These are phyloP conservation scores for Candida succiphila DNA, from an alignment of 805 yeast species.

Conservation along the genomic window DNA sequence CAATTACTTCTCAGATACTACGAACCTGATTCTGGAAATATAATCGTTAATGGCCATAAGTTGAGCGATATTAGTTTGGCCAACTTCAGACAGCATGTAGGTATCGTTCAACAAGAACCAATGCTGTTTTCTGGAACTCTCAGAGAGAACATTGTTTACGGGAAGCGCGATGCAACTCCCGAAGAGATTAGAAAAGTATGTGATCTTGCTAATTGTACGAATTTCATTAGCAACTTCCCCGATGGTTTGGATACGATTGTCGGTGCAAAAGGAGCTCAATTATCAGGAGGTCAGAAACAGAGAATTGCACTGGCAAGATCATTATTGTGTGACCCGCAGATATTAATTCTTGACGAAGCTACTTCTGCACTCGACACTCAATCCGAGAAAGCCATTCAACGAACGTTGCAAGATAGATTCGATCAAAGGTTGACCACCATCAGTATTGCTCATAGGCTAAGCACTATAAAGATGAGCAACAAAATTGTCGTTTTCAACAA, in stretches of 20 bases:
- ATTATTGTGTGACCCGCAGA: conserved; percentile 63
- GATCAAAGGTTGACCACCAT: conserved; percentile 60
- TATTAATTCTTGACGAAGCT: conserved; percentile 87
- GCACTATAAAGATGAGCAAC: conserved; percentile 78
- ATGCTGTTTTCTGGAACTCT: conserved; percentile 79
- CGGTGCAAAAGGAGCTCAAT: conserved; percentile 80
- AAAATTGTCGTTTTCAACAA: conserved; percentile 67
- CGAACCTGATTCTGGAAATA: conserved; percentile 60
- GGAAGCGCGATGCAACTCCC: conserved; percentile 49
- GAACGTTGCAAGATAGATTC: conserved; percentile 50
- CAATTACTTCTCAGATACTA: conserved; percentile 75
- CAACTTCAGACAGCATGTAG: conserved; percentile 61
- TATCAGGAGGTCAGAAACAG: conserved; percentile 94
- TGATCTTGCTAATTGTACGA: conserved; percentile 60
- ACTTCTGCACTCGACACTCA: conserved; percentile 89
- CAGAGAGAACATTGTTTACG: conserved; percentile 75
- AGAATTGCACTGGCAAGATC: conserved; percentile 88
- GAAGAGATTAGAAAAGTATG: conserved; percentile 54
- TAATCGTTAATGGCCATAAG: conserved; percentile 55
- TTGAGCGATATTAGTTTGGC: conserved; percentile 61
- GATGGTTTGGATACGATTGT: conserved; percentile 72
- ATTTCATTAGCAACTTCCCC: conserved; percentile 68
- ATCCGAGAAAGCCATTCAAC: conserved; percentile 77
- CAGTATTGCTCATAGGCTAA: conserved; percentile 84
- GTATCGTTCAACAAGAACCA: conserved; percentile 94